Conservation (phyloP, 345 rosid species). For the Cardamine occulta region DNA sequence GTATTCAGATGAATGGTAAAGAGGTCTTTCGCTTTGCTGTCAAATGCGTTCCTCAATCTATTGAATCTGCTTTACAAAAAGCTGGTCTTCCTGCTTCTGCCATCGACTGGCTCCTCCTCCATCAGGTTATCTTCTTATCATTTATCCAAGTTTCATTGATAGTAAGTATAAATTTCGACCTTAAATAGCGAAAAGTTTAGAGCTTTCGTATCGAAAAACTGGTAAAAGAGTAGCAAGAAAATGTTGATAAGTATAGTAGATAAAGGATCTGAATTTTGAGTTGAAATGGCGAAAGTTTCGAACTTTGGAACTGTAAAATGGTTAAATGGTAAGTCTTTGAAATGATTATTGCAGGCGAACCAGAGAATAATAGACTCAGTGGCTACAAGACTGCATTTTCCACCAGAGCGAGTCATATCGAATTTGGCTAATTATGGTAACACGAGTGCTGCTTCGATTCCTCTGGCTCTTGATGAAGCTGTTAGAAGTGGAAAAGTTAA, state of each 20-base stretch:
- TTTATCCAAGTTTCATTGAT: neutral
- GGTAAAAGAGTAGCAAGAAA: neutral
- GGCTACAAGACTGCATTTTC: constrained; percentile 75
- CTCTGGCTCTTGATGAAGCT: constrained; percentile 91
- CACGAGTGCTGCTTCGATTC: constrained; percentile 93
- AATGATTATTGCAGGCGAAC: constrained; percentile 71
- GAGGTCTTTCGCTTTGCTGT: constrained; percentile 95
- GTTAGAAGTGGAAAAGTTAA: constrained; percentile 88
- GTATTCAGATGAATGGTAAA: constrained; percentile 86
- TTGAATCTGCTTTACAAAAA: constrained; percentile 72
- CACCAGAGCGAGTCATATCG: constrained; percentile 79
- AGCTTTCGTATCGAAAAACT: neutral
- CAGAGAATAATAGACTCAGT: constrained; percentile 94
- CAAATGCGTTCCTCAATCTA: constrained; percentile 79
- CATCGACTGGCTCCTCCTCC: constrained; percentile 94
- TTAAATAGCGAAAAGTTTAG: neutral
- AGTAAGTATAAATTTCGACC: neutral
- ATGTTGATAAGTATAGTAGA: neutral
- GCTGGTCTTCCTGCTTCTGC: constrained; percentile 74
- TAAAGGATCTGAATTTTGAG: neutral
- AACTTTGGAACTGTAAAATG: neutral
- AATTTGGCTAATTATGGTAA: constrained; percentile 89
- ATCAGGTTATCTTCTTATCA: constrained; percentile 61
- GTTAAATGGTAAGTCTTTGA: neutral
- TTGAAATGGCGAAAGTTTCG: neutral